A percentile compares a stretch with the other conserved stretches of the same genome.
Evolutionary conservation across 1,139 yeast species (phyloP).

Genomic region (Taphrina deformans): DNA sequence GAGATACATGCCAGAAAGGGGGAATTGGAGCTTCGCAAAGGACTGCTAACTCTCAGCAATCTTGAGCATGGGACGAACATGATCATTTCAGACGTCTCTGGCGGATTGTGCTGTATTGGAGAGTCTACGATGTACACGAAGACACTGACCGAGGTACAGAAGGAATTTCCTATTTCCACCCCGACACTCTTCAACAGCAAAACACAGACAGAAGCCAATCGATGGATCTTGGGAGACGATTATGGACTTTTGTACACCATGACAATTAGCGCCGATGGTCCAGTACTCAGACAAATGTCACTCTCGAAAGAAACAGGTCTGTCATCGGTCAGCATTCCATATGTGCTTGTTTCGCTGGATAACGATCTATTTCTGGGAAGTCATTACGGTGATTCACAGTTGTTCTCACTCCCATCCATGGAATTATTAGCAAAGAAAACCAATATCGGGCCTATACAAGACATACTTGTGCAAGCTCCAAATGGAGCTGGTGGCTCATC

Average conservation of each 20-base stretch:
- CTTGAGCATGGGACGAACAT: conserved; percentile 38
- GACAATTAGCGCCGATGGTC: conserved; percentile 18
- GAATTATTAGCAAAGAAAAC: conserved; percentile 35
- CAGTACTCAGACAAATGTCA: conserved; percentile 5
- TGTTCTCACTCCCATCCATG: conserved; percentile 34
- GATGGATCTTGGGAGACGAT: conserved; percentile 40
- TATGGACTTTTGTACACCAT: conserved; percentile 38
- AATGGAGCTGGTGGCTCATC: conserved; percentile 33
- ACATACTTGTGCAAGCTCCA: conserved; percentile 36
- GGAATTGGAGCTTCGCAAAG: conserved; percentile 22
- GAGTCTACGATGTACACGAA: conserved; percentile 37
- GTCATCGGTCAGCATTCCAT: conserved; percentile 37
- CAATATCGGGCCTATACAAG: conserved; percentile 40
- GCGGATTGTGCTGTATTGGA: conserved; percentile 38
- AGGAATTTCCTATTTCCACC: conserved; percentile 34
- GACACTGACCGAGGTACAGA: conserved; percentile 4
- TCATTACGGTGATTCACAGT: conserved; percentile 40
- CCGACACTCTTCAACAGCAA: conserved; percentile 39
- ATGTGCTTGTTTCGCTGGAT: conserved; percentile 27
- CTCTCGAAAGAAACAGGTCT: conserved; percentile 27
- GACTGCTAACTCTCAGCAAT: conserved; percentile 9
- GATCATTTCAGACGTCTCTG: conserved; percentile 32
- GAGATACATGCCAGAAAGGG: conserved; percentile 34
- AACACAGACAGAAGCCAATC: conserved; percentile 33
- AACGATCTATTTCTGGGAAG: conserved; percentile 40